Base-by-base conservation (phyloP, 2,329 filamentous ascomycete genomes). In the Fusarium concolor region DNA sequence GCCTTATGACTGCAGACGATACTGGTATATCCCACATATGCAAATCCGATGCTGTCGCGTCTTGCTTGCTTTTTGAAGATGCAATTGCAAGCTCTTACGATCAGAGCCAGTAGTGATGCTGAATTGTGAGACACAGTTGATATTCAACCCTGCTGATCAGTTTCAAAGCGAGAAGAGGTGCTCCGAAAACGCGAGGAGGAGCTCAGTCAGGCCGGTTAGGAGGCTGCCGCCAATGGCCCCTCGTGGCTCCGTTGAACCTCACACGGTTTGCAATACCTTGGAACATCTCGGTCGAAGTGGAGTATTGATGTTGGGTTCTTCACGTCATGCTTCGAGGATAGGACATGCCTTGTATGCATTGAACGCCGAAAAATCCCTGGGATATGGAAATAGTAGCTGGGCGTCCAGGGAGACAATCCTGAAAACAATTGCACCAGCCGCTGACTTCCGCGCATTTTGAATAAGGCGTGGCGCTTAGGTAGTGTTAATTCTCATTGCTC, bases 271-370 rank as follows among this genome's bases (percentile, higher is more conserved):
- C 14, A n/a, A 55, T 62, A 55, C 51, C 51, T 65, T 57, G 67
- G 62, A 45, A 56, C 61, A 69, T 67, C 49, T 65, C 60, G 52
- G 57, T 53, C 42, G 42, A 28, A 37, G 65, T 57, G 60, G 61
- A 54, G 68, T 54, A 49, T 41, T 44, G 52, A 41, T 44, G 54
- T 50, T 41, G 41, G 56, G 56, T 35, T 35, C 52, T 61, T 70
- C 62, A 62, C 54, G 65, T 68, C 71, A 71, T 51, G 56, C 42
- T 54, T 60, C 37, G 59, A 70, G 53, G 58, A 24, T 53, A 44
- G 20, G 50, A 54, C 51, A 38, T 58, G 35, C 54, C 55, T 57
- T 61, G 54, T 56, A 14, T 49, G 15, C 22, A 28, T 43, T 29
- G 26, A 55, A 38, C 14, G 31, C 26, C 41, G 28, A 53, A 35